Evolutionary conservation across 345 rosid genomes (phyloP).

Genomic region (Camelina sativa): DNA sequence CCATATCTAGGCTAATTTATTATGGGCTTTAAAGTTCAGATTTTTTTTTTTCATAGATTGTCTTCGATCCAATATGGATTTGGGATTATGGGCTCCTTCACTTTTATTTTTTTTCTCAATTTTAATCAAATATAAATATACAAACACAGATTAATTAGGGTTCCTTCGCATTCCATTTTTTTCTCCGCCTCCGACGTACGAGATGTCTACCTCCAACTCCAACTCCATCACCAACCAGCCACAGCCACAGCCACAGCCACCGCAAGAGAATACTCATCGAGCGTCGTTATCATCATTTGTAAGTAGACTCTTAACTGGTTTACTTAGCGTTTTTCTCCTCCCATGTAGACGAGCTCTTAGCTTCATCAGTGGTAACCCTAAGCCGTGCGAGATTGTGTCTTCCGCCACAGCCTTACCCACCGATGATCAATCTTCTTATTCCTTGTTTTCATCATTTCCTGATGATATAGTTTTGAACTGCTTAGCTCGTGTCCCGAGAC

Average conservation of each 20-base stretch:
- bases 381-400: neutral
- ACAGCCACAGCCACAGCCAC: neutral
- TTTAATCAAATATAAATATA: no score
- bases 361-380: neutral
- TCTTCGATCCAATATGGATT: no score
- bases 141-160: neutral
- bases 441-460: constrained; percentile 44
- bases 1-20: no score
- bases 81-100: no score
- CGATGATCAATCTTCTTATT: neutral
- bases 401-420: neutral
- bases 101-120: no score
- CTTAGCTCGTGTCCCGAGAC: constrained; percentile 61
- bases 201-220: neutral
- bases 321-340: neutral
- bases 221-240: neutral
- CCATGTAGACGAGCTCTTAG: neutral
- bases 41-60: no score
- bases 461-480: constrained; percentile 62
- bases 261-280: neutral
- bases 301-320: neutral
- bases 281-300: neutral
- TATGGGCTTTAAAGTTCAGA: no score
- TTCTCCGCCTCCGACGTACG: neutral
- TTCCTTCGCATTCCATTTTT: neutral